Base-by-base conservation (phyloP, 371 early-diverging fungal genomes). In the Conidiobolus incongruus region DNA sequence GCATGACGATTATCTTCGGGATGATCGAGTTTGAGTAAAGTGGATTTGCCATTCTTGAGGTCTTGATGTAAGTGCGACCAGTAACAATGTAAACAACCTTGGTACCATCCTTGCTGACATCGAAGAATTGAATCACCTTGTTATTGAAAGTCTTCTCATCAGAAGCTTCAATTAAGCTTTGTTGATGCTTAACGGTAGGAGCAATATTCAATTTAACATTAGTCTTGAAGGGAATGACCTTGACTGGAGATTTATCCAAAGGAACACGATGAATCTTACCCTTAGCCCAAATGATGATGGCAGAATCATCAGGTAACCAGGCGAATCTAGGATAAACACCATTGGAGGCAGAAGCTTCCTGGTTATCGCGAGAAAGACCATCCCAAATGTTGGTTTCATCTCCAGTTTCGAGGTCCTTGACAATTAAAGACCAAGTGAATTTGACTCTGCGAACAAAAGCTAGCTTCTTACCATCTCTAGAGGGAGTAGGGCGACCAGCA, bases 251-350 rank as follows among this genome's bases (percentile, higher is more conserved):
- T 13, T 6, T 3, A 16, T 22, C n/a, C 2, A 38, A 17, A n/a
- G 39, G 39, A 8, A 38, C 26, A 15, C 21, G 11, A 17, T 21
- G 13, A 16, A 24, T 13, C 10, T 38, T 24, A 4, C 26, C 39
- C 24, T 38, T 38, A 13, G 39, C 39, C 26, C 39, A 38, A 10
- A 38, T 24, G 28, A 38, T 26, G 26, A 38, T 38, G 16, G 39
- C 23, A n/a, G 2, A n/a, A 21, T 38, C 15, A 26, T 24, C 39
- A n/a, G 23, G 23, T 6, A 21, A 11, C 39, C 39, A 38, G 5
- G 8, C 5, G 15, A 38, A 24, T 11, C 23, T 8, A 24, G 39
- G 39, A 21, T 38, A 38, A 12, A 38, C 39, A 22, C 39, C 23
- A n/a, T 24, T 38, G 26, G 39, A 4, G 5, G 26, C 39, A 16